Conservation (phyloP, 1,284 basidiomycete genomes). For the Malassezia caprae region DNA sequence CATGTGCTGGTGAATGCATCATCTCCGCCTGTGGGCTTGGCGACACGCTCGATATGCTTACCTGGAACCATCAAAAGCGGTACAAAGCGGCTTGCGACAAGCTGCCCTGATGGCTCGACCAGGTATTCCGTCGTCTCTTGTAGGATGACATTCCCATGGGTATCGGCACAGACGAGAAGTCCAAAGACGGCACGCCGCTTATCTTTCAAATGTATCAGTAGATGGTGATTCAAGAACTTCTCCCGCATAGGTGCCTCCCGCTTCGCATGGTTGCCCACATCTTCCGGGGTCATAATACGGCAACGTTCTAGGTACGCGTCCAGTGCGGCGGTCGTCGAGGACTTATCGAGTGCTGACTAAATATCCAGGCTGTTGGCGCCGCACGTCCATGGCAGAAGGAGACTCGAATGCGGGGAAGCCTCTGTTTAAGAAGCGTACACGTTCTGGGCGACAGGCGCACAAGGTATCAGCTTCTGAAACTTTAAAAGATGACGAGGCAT, state of each 20-base stretch:
- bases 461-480: neutral
- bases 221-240: neutral
- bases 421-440: neutral
- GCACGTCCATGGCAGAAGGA: neutral
- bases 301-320: neutral
- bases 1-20: neutral
- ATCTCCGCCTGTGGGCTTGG: neutral
- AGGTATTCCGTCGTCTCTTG: slow-evolving; percentile 9
- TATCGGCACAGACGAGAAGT: slow-evolving; percentile 7
- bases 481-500: neutral
- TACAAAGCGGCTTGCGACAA: neutral
- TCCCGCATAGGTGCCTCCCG: neutral
- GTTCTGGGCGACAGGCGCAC: neutral
- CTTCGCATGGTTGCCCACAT: no score
- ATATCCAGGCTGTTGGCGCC: neutral
- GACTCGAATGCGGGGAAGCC: neutral
- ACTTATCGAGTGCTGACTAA: neutral
- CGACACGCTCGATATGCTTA: neutral
- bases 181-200: slow-evolving; percentile 6
- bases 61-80: slow-evolving; percentile 16
- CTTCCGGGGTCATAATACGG: neutral
- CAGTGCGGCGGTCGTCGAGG: neutral
- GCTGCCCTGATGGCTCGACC: neutral
- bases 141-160: slow-evolving; percentile 7
- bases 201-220: slow-evolving; percentile 1